Base-by-base conservation (phyloP, 257 asterid genomes). In the Phtheirospermum japonicum region DNA sequence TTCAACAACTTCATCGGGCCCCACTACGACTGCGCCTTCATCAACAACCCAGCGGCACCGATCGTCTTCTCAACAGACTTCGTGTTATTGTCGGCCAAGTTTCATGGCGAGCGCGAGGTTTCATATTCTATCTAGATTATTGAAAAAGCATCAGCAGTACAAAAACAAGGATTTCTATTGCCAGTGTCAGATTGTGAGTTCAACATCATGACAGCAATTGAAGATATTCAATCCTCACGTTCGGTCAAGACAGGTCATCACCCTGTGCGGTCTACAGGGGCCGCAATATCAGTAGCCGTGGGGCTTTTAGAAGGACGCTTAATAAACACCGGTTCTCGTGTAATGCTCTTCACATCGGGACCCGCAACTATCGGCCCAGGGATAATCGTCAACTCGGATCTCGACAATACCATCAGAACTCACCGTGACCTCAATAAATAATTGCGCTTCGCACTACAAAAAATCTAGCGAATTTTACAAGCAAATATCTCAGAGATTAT, bases 311-410 rank as follows among this genome's bases (percentile, higher is more conserved):
- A 92, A 77, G 99, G 91, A 58, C 83, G 90, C 77, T 72, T 42
- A 42, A 73, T 85, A 64, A 79, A 67, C 69, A 77, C 86, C 10
- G 99, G 96, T 55, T 85, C 99, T 4, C 96, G 94, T 49, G 73
- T 92, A 61, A 89, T 86, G 95, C 80, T 92, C 70, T 92, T 92
- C 90, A 86, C 97, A 52, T 85, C 96, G 6, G 99, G 99, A 20
- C 97, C 99, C 18, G 88, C 96, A 64, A 92, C 97, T 33, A 17
- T 80, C 17, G 99, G 99, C 74, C 96, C 97, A 2, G 99, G 99
- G 45, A 74, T 63, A 67, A 73, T 92, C 14, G 95, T 89, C 46
- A 69, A 71, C 73, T 80, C 95, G 23, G 89, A 89, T 64, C 79
- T 83, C 46, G 74, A 72, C 48, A 63, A 57, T 50, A 54, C 94